Base-by-base conservation (phyloP, 2,329 filamentous ascomycete species). In the Plenodomus tracheiphilus region DNA sequence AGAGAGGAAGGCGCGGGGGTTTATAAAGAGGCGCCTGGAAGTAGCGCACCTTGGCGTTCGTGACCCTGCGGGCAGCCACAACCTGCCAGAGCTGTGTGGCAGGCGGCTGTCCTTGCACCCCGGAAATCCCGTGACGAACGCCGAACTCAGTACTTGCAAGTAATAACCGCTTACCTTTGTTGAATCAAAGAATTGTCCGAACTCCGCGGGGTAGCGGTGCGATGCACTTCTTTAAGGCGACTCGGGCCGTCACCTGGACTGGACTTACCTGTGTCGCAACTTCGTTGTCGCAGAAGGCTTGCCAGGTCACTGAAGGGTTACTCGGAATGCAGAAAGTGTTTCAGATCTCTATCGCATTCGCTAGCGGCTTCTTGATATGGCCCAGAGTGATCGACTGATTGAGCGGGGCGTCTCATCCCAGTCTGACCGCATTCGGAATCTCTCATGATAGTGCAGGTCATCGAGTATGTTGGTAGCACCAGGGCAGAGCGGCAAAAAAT, bases 121-220 rank as follows among this genome's bases (percentile, higher is more conserved):
- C 56, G 51, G 49, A 41, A 50, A 53, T 36, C 54, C 49, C 51
- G 49, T 59, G 58, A 61, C 43, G 36, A 20, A 20, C 38, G 39
- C 18, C 32, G 39, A 22, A 40, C 41, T 47, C 43, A 52, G 48
- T 49, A n/a, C n/a, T n/a, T n/a, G n/a, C n/a, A n/a, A n/a, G n/a
- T n/a, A n/a, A n/a, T n/a, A n/a, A n/a, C n/a, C n/a, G 58, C 61
- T 62, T 64, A 64, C 62, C 59, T 64, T 49, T 71, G 67, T 68
- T 32, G 28, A 11, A 32, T 32, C 28, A 32, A 32, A 10, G 9
- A 32, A 32, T 11, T 6, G 8, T 11, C 13, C 11, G 6, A 32
- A 32, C 6, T 32, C 28, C 28, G 28, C 11, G 13, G 28, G 28
- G 28, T 15, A 32, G 13, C 13, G 15, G 7, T 25, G 9, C 13